These are phyloP conservation scores for Tolypocladium ophioglossoides DNA, from an alignment of 2,329 filamentous ascomycete species.

Conservation along the genomic window DNA sequence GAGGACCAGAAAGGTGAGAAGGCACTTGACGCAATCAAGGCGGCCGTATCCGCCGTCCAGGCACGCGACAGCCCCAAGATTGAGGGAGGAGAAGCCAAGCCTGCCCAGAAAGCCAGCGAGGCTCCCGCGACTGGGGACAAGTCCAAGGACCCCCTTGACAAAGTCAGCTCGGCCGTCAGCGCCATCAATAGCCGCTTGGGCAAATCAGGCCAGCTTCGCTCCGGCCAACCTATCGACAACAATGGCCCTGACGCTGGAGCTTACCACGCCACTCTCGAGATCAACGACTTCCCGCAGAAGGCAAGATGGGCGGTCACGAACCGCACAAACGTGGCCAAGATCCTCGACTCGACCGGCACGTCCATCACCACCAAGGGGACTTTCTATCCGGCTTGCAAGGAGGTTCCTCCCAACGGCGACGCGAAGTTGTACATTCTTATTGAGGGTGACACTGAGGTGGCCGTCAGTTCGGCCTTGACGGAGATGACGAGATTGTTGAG, in stretches of 20 bases:
- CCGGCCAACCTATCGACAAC: slow-evolving; percentile 93
- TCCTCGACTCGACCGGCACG: slow-evolving; percentile 85
- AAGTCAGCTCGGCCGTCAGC: slow-evolving; percentile 80
- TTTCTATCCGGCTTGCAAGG: slow-evolving; percentile 76
- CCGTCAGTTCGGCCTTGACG: slow-evolving; percentile 81
- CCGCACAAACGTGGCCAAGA: slow-evolving; percentile 95
- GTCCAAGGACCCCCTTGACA: slow-evolving; percentile 64
- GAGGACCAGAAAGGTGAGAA: slow-evolving; percentile 62
- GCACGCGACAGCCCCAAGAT: slow-evolving; percentile 39
- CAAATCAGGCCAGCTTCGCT: slow-evolving; percentile 78
- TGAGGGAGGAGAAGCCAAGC: slow-evolving; percentile 25
- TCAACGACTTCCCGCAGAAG: slow-evolving; percentile 99
- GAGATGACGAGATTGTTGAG: slow-evolving; percentile 81
- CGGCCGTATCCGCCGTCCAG: slow-evolving; percentile 47
- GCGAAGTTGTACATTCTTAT: slow-evolving; percentile 98
- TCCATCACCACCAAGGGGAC: slow-evolving; percentile 96
- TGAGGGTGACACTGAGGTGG: slow-evolving; percentile 90
- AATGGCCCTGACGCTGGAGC: slow-evolving; percentile 95
- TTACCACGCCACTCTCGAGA: slow-evolving; percentile 93
- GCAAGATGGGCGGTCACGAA: slow-evolving; percentile 98
- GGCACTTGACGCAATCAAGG: slow-evolving; percentile 53
- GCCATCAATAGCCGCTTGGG: slow-evolving; percentile 86
- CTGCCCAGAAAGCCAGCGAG: slow-evolving; percentile 28
- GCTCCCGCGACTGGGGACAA: slow-evolving; percentile 47
- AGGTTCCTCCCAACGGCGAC: slow-evolving; percentile 61